phyloP scores from a whole-genome alignment of 2,329 filamentous ascomycete species.

The Calonectria henricotiae region DNA sequence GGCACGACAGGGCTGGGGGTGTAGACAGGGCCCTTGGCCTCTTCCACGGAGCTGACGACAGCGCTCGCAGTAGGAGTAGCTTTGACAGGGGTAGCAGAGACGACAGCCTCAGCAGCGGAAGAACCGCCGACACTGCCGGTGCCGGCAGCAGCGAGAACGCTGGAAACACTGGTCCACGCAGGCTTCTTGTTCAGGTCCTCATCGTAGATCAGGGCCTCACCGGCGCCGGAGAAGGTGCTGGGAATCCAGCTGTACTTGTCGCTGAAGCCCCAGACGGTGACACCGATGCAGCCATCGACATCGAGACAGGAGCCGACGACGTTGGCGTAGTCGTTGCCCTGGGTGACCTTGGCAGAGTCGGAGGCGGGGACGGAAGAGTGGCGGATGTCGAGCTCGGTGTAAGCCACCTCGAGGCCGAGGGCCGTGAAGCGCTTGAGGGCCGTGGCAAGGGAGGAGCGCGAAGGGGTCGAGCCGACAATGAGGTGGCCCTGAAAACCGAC shows the following conservation, averaged over 20 bases:
- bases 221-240: slow-evolving; percentile 59
- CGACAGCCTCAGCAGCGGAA: slow-evolving; percentile 6
- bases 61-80: slow-evolving; percentile 18
- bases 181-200: slow-evolving; percentile 59
- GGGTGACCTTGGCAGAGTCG: slow-evolving; percentile 60
- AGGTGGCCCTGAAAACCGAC: slow-evolving; percentile 77
- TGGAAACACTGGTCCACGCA: slow-evolving; percentile 60
- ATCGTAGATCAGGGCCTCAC: slow-evolving; percentile 61
- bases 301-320: slow-evolving; percentile 60
- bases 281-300: slow-evolving; percentile 60
- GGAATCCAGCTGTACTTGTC: slow-evolving; percentile 62
- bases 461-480: slow-evolving; percentile 69
- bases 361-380: slow-evolving; percentile 64
- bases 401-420: slow-evolving; percentile 71
- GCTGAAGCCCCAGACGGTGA: slow-evolving; percentile 64
- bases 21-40: not conserved
- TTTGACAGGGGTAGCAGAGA: slow-evolving; percentile 27
- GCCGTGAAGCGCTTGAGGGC: slow-evolving; percentile 68
- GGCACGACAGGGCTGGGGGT: slow-evolving; percentile 17
- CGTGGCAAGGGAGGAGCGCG: slow-evolving; percentile 61
- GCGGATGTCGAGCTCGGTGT: slow-evolving; percentile 76
- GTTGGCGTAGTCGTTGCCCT: slow-evolving; percentile 65
- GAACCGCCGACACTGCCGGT: slow-evolving; percentile 37
- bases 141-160: slow-evolving; percentile 54
- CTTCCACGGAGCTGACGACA: not conserved